Evolutionary conservation across 345 rosid species (phyloP).

Genomic region (Balakata baccata): DNA sequence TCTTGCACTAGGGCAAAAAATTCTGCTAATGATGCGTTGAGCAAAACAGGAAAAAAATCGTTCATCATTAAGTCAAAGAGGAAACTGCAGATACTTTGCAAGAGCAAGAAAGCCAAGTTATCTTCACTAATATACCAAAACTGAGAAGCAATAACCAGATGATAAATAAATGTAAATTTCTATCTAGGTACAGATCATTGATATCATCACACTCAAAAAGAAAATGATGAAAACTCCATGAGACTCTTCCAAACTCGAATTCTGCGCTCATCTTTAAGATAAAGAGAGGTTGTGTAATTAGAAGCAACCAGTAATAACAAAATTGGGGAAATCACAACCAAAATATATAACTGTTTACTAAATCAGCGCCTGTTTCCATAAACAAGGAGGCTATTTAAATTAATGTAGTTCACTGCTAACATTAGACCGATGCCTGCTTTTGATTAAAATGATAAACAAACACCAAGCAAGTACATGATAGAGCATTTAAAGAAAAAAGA

Average conservation of each 20-base stretch:
- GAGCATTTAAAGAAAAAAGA: not conserved
- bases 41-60: not conserved
- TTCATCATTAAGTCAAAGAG: not conserved
- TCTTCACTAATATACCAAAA: not conserved
- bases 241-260: not conserved
- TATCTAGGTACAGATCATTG: not conserved
- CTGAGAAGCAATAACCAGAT: not conserved
- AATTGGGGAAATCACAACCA: not conserved
- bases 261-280: not conserved
- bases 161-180: not conserved
- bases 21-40: not conserved
- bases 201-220: not conserved
- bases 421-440: not conserved
- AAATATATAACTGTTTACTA: not conserved
- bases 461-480: not conserved
- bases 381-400: not conserved
- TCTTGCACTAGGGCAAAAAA: not conserved
- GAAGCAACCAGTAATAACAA: not conserved
- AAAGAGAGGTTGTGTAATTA: not conserved
- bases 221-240: not conserved
- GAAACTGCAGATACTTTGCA: not conserved
- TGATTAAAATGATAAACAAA: not conserved
- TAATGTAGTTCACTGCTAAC: not conserved
- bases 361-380: not conserved
- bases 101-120: not conserved